Base-by-base conservation (phyloP, 164 flowering plant species). In the Houttuynia cordata region DNA sequence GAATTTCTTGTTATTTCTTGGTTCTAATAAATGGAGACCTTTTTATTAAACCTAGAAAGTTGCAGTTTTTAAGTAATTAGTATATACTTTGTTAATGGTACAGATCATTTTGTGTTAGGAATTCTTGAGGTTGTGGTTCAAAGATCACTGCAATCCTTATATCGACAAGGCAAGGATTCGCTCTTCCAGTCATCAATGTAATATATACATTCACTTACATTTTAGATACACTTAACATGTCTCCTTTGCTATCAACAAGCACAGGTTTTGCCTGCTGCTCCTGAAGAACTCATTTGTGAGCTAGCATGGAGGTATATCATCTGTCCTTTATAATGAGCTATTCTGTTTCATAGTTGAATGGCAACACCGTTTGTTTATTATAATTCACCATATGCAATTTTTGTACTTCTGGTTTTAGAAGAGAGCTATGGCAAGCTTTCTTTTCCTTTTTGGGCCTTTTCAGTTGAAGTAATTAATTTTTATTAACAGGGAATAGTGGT, bases 71-170 rank as follows among this genome's bases (percentile, higher is more conserved):
- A 2, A 23, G 22, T 53, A 20, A 1, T 20, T 20, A 34, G 20
- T 20, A 7, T 20, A n/a, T n/a, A n/a, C n/a, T 56, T 56, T 57
- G 62, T 58, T 53, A 70, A 45, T 17, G 22, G 34, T 0, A n/a
- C 8, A 45, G 20, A 24, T 25, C 37, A 42, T 41, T 51, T 53
- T 68, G 2, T 64, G n/a, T 49, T 54, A 88, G 96, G 98, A 91
- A 74, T 91, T 91, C 69, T 72, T 91, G 83, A 81, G 96, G 69
- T 68, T 91, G 69, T 91, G 98, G 98, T 91, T 91, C 64, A 91
- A 79, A 74, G 74, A 85, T 63, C 75, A 85, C 68, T 88, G 96
- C 80, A 85, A 88, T 78, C 98, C 98, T 25, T 88, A 91, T 63
- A 84, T 85, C 70, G 98, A 88, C 62, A 73, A 88, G 86, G 95